A percentile compares a stretch with the other conserved stretches of the same genome.
These are phyloP conservation scores for Rubia peregrina DNA, from an alignment of 305 asterid species.

Conservation along the genomic window DNA sequence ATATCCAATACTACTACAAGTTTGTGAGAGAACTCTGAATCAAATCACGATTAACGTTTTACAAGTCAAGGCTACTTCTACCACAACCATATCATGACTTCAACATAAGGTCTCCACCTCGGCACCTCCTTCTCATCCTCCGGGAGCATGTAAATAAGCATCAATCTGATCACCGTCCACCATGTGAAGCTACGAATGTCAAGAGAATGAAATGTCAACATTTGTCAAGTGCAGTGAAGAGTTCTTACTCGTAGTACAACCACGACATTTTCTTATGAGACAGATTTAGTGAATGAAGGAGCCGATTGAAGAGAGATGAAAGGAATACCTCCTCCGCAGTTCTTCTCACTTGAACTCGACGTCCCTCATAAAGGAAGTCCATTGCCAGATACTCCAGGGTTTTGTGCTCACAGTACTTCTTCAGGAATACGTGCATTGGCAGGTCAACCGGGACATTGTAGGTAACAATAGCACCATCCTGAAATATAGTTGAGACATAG, in stretches of 20 bases:
- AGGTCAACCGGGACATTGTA: neutral
- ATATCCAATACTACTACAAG: too few relatives aligned
- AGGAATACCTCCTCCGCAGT: constrained; percentile 12
- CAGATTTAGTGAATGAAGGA: neutral
- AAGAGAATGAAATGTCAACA: neutral
- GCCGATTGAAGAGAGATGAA: neutral
- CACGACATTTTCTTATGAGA: too few relatives aligned
- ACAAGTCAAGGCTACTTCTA: too few relatives aligned
- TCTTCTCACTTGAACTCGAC: neutral
- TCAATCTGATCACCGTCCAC: constrained; percentile 13
- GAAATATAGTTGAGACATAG: neutral
- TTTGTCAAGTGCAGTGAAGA: neutral
- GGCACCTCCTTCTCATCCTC: neutral
- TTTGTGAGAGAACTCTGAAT: too few relatives aligned
- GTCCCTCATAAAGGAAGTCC: neutral
- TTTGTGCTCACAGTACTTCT: neutral
- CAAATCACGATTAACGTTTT: too few relatives aligned
- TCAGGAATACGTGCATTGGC: neutral
- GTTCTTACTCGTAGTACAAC: too few relatives aligned
- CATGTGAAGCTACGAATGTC: constrained; percentile 1
- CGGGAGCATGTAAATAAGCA: neutral
- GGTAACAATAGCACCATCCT: neutral
- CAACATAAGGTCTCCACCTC: neutral
- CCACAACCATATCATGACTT: too few relatives aligned
- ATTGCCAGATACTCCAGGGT: neutral